These are phyloP conservation scores for Penicillium occitanis DNA, from an alignment of 2,329 filamentous ascomycete genomes.

Conservation along the genomic window DNA sequence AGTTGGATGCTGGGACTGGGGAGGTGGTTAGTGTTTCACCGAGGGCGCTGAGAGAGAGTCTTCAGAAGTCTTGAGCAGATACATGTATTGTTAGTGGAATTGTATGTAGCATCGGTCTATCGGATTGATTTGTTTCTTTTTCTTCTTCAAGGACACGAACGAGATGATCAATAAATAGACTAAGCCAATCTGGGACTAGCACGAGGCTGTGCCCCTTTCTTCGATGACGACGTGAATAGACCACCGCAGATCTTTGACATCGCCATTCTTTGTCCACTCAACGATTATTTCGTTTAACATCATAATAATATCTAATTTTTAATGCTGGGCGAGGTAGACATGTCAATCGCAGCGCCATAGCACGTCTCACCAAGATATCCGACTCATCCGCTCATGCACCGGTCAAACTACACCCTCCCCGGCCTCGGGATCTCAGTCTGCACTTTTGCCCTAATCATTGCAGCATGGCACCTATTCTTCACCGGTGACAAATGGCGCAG, in stretches of 20 bases:
- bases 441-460: slow-evolving; percentile 32
- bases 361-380: background rate
- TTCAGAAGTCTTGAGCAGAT: background rate
- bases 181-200: background rate
- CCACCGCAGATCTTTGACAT: background rate
- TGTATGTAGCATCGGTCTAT: background rate
- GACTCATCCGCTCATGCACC: background rate
- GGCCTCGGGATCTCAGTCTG: slow-evolving; percentile 32
- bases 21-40: slow-evolving; percentile 23
- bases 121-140: too few species aligned
- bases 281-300: background rate
- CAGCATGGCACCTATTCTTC: slow-evolving; percentile 31
- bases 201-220: background rate
- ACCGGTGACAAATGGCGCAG: slow-evolving; percentile 33
- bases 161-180: background rate
- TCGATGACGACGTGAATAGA: background rate
- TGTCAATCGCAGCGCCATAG: background rate
- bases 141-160: too few species aligned
- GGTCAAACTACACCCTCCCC: slow-evolving; percentile 24
- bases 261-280: background rate
- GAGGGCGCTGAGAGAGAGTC: slow-evolving; percentile 21
- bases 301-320: background rate
- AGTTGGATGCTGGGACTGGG: slow-evolving; percentile 22
- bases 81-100: background rate
- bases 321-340: background rate